Evolutionary conservation across 371 early-diverging fungal species (phyloP).

Genomic region (Edhazardia aedis): DNA sequence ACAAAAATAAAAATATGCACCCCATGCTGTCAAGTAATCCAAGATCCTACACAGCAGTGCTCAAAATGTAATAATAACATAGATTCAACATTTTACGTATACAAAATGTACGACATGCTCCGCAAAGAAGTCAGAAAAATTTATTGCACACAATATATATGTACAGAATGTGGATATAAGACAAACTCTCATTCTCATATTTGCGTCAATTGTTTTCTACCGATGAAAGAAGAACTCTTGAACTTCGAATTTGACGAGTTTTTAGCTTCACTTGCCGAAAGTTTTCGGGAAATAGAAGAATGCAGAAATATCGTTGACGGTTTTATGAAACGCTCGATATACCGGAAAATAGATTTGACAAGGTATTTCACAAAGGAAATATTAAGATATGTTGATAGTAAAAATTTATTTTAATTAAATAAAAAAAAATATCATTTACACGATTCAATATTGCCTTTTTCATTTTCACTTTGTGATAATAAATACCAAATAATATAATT

Average conservation of each 20-base stretch:
- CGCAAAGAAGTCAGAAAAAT: conserved; percentile 10
- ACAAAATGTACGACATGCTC: conserved; percentile 16
- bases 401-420: not conserved
- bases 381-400: not conserved
- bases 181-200: not conserved
- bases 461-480: no score
- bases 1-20: conserved; percentile 18
- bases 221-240: conserved; percentile 2
- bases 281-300: conserved; percentile 10
- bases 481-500: no score
- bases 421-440: no score
- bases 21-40: conserved; percentile 35
- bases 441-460: no score
- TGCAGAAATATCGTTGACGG: not conserved
- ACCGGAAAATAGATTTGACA: conserved; percentile 23
- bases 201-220: conserved; percentile 22
- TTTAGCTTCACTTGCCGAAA: conserved; percentile 2
- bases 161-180: conserved; percentile 18
- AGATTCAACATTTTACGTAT: conserved; percentile 12
- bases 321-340: conserved; percentile 6
- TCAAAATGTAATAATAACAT: conserved; percentile 20
- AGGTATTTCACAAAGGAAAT: not conserved
- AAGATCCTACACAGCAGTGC: conserved; percentile 20
- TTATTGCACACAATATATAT: conserved; percentile 14
- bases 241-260: conserved; percentile 34